Percentiles rank a stretch among this genome's conserved stretches.
Evolutionary conservation across 2,329 filamentous ascomycete genomes (phyloP).

Genomic region (Trichophyton simii): DNA sequence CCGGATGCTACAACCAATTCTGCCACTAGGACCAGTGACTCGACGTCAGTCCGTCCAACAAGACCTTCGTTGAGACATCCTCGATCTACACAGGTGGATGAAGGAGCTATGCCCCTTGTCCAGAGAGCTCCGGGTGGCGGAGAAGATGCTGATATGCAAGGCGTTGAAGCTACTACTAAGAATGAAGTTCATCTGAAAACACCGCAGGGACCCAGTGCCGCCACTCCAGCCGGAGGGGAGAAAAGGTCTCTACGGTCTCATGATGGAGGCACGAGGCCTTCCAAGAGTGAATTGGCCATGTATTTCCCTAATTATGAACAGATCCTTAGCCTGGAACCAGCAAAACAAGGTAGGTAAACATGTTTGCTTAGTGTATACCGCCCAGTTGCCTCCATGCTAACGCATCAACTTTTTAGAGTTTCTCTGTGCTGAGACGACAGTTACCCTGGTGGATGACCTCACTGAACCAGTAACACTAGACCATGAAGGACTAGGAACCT

Average conservation of each 20-base stretch:
- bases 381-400: not conserved
- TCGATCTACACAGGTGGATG: not conserved
- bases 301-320: conserved; percentile 95
- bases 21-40: not conserved
- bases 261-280: conserved; percentile 57
- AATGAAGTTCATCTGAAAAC: not conserved
- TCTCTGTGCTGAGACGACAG: conserved; percentile 58
- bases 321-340: conserved; percentile 72
- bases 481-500: not conserved
- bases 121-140: not conserved
- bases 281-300: conserved; percentile 80
- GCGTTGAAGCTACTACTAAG: not conserved
- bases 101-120: not conserved
- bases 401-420: conserved; percentile 43
- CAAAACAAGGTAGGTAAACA: conserved; percentile 52
- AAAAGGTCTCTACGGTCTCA: conserved; percentile 74
- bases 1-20: not conserved
- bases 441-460: conserved; percentile 55
- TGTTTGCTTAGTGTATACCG: not conserved
- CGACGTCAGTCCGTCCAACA: not conserved
- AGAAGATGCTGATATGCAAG: not conserved
- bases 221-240: conserved; percentile 27
- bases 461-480: conserved; percentile 16
- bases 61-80: not conserved
- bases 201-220: not conserved